Percentiles rank a stretch among this genome's conserved stretches.
Evolutionary conservation across 768 basidiomycete species (phyloP).

Genomic region (Podaxis sp.): DNA sequence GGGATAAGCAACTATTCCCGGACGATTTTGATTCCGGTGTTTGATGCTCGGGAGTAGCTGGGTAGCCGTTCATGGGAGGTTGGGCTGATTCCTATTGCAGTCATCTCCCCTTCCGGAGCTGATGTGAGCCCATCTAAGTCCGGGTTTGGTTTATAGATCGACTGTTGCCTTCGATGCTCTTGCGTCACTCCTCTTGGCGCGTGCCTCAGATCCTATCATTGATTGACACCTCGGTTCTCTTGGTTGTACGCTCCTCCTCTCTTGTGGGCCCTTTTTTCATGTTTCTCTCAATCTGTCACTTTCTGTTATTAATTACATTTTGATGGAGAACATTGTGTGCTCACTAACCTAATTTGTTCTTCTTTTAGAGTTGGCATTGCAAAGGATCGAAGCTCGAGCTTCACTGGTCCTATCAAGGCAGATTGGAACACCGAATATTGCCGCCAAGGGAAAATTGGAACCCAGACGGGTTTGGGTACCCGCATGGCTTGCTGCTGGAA

Average conservation of each 20-base stretch:
- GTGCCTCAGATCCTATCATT: background rate
- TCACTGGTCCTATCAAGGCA: constrained; percentile 61
- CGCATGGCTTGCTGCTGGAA: constrained; percentile 29
- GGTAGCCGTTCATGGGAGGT: background rate
- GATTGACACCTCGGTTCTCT: background rate
- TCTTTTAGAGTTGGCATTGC: constrained; percentile 60
- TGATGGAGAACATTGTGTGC: background rate
- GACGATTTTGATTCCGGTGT: background rate
- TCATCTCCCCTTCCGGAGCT: background rate
- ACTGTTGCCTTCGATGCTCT: background rate
- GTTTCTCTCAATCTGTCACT: background rate
- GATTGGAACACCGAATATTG: constrained; percentile 74
- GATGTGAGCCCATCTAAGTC: background rate
- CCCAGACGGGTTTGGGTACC: constrained; percentile 61
- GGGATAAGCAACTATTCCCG: constrained; percentile 3
- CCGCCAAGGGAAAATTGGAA: constrained; percentile 66
- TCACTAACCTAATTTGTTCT: constrained; percentile 1
- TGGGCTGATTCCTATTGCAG: background rate
- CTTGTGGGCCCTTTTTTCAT: background rate
- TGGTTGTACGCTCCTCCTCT: background rate
- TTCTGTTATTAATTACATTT: background rate
- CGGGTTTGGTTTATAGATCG: background rate
- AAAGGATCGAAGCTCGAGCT: constrained; percentile 63
- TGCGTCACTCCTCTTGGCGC: background rate
- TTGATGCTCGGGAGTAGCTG: background rate